Conservation (phyloP, 805 yeast species). For the Kodamaea kakaduensis region DNA sequence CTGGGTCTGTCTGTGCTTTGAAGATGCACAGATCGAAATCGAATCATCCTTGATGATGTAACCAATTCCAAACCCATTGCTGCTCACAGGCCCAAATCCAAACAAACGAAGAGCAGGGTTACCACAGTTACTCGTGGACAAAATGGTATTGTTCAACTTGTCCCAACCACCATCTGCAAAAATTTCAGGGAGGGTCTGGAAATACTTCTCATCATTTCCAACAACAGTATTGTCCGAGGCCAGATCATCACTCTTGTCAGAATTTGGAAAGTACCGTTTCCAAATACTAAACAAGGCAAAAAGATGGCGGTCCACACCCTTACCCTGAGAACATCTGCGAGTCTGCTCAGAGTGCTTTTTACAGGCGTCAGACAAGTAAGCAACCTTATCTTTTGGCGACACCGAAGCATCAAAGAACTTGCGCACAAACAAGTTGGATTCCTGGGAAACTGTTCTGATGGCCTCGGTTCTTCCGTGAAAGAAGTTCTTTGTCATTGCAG, state of each 20-base stretch:
- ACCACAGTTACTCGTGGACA: slow-evolving; percentile 64
- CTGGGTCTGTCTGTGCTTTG: slow-evolving; percentile 58
- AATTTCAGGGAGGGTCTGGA: slow-evolving; percentile 56
- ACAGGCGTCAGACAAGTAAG: slow-evolving; percentile 66
- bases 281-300: slow-evolving; percentile 86
- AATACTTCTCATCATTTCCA: slow-evolving; percentile 17
- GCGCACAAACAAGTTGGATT: slow-evolving; percentile 77
- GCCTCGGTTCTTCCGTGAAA: slow-evolving; percentile 94
- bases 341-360: slow-evolving; percentile 64
- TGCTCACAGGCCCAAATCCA: slow-evolving; percentile 58
- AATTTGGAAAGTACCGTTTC: slow-evolving; percentile 51
- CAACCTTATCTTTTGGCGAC: slow-evolving; percentile 55
- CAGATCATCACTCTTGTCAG: slow-evolving; percentile 7
- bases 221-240: slow-evolving; percentile 29
- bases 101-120: slow-evolving; percentile 55
- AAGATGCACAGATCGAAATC: slow-evolving; percentile 50
- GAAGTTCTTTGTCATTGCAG: slow-evolving; percentile 89
- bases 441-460: slow-evolving; percentile 75
- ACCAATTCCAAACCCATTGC: slow-evolving; percentile 58
- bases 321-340: slow-evolving; percentile 63
- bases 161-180: slow-evolving; percentile 90
- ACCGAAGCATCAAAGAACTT: slow-evolving; percentile 70
- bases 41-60: slow-evolving; percentile 51
- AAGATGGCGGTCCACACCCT: slow-evolving; percentile 90
- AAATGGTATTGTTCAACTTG: slow-evolving; percentile 69